Base-by-base conservation (phyloP, 306 rosid genomes). In the Canavalia ensiformis region DNA sequence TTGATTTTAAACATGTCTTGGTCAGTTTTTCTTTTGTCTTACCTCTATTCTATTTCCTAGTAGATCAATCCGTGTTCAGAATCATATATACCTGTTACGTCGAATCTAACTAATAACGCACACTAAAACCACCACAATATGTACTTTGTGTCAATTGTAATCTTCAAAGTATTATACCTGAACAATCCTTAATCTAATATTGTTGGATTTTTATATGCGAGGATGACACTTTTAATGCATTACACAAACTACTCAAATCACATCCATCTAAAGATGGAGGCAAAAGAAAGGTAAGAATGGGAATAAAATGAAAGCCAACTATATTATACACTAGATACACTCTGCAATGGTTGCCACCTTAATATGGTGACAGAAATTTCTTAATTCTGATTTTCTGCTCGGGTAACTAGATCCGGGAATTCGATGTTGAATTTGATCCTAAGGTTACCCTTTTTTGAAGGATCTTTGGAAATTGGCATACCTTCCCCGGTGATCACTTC, bases 381-480 rank as follows among this genome's bases (percentile, higher is more conserved):
- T 89, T 87, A 11, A 80, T 78, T 64, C 89, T 88, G 5, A 87
- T 68, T 84, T 90, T 90, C 88, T 87, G 90, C 59, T 86, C 91
- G 5, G 87, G 72, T 46, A 87, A 74, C 84, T 87, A 76, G 44
- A 87, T 77, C 25, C 4, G 94, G 87, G 74, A 91, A 87, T 65
- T 84, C 77, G 81, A 92, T 79, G 78, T 84, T 82, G 90, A 92
- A 91, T 76, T 91, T 95, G 86, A 92, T 88, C 88, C 90, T 85
- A 46, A 95, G 91, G 87, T 87, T 88, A 12, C 97, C 98, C 84
- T n/a, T 90, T 87, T 68, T 84, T 1, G 95, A 86, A 25, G 95
- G 97, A 4, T 91, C 94, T 79, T 92, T 95, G 1, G 97, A 91
- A 30, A 90, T 39, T 12, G 98, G 98, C 98, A 95, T 92, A 4